Evolutionary conservation across 202 grass and related monocot species (phyloP).

Genomic region (Thinopyrum obtusiflorum): DNA sequence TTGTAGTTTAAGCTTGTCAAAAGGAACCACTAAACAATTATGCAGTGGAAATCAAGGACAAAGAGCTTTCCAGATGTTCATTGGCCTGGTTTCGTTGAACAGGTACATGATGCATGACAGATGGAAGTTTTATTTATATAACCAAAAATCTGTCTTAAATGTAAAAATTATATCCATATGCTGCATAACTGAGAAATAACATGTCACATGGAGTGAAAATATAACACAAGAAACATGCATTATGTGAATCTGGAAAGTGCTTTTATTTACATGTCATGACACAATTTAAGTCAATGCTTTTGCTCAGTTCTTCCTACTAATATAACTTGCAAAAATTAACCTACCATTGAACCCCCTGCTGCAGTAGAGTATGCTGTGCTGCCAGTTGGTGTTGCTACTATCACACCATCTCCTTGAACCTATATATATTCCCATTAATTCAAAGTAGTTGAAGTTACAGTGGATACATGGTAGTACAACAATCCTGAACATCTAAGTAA

Average conservation of each 20-base stretch:
- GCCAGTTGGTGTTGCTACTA: constrained; percentile 97
- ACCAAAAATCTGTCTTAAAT: neutral
- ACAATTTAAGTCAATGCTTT: neutral
- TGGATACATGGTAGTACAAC: neutral
- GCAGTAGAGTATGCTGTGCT: constrained; percentile 96
- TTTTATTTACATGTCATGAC: neutral
- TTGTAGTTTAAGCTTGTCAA: neutral
- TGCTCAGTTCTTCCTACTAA: neutral
- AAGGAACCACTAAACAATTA: neutral
- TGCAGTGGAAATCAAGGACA: neutral
- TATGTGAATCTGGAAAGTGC: neutral
- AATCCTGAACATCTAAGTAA: neutral
- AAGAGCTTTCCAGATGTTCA: neutral
- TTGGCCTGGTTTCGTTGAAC: neutral
- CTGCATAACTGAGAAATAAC: constrained; percentile 16
- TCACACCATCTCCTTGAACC: constrained; percentile 99
- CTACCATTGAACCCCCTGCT: constrained; percentile 95
- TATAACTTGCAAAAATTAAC: constrained; percentile 22
- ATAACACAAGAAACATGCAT: neutral
- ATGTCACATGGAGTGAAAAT: constrained; percentile 8
- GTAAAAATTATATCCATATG: constrained; percentile 18
- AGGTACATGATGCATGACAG: neutral
- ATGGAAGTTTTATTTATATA: neutral
- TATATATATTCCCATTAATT: constrained; percentile 49
- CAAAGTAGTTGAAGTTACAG: neutral